Conservation (phyloP, 2,329 filamentous ascomycete genomes). For the Colletotrichum sp. region DNA sequence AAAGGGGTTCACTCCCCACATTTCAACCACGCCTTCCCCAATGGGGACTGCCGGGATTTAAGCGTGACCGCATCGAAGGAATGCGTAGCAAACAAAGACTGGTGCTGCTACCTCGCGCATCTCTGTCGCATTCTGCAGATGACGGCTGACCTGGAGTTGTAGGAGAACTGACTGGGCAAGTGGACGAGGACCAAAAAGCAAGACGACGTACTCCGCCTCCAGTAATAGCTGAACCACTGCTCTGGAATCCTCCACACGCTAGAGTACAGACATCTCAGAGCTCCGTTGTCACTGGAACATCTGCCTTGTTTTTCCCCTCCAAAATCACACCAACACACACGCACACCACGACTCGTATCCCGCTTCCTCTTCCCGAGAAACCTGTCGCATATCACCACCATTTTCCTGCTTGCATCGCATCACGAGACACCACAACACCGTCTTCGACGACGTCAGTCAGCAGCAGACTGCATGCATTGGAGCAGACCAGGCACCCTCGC, state of each 20-base stretch:
- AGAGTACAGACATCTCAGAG: not conserved
- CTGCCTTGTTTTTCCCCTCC: not conserved
- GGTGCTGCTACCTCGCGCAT: not conserved
- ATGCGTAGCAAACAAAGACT: not conserved
- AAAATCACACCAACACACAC: not conserved
- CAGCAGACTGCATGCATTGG: not conserved
- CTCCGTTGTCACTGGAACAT: not conserved
- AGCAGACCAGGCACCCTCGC: not conserved
- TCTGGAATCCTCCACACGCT: not conserved
- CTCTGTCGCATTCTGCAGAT: not conserved
- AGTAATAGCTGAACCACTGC: not conserved
- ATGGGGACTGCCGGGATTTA: not conserved
- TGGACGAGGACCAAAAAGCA: not conserved
- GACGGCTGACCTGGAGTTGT: not conserved
- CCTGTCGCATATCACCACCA: not conserved
- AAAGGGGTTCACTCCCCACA: not conserved
- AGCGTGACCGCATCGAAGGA: not conserved
- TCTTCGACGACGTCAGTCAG: conserved; percentile 6
- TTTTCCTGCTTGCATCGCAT: not conserved
- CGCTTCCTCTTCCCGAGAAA: not conserved
- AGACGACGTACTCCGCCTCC: not conserved
- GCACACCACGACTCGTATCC: not conserved
- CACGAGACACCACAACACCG: not conserved
- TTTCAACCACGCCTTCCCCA: not conserved
- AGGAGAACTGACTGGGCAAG: not conserved